phyloP scores from a whole-genome alignment of 2,329 filamentous ascomycete species.

The Xylariaceae sp. region DNA sequence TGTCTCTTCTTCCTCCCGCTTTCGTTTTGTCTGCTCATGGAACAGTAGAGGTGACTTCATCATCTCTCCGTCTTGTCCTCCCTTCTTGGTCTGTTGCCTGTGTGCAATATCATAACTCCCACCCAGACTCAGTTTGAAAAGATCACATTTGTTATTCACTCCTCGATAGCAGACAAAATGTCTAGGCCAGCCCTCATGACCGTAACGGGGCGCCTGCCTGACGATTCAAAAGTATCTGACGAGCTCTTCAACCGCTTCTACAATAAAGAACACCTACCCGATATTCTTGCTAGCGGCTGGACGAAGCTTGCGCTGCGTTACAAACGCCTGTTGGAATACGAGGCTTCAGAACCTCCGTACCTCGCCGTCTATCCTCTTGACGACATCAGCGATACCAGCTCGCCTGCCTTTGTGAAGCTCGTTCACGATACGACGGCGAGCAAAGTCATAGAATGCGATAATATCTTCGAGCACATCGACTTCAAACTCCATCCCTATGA shows the following conservation, averaged over 20 bases:
- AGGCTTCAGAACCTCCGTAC: not conserved
- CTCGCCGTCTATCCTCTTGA: constrained; percentile 11
- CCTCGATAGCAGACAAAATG: not conserved
- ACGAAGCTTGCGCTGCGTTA: constrained; percentile 12
- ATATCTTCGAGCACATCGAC: constrained; percentile 2
- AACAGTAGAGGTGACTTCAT: no score
- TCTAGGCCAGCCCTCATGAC: constrained; percentile 2
- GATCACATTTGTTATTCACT: not conserved
- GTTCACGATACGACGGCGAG: constrained; percentile 1
- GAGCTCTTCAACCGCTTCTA: constrained; percentile 13
- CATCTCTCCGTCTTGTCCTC: no score
- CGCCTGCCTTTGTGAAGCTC: not conserved
- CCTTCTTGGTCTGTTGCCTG: no score
- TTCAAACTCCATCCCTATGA: constrained; percentile 6
- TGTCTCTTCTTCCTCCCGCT: no score
- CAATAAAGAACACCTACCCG: constrained; percentile 4
- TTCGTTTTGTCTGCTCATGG: no score
- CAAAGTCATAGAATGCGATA: constrained; percentile 3
- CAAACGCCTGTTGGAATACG: constrained; percentile 3
- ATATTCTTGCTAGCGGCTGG: constrained; percentile 2
- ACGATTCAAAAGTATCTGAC: constrained; percentile 3
- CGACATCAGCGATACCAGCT: not conserved
- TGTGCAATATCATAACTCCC: not conserved
- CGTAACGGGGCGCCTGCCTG: constrained; percentile 1
- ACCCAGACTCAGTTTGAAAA: not conserved